Percentiles rank a stretch among this genome's conserved stretches.
phyloP scores from a whole-genome alignment of 371 early-diverging fungal genomes.

The Syncephalastrum sp. region DNA sequence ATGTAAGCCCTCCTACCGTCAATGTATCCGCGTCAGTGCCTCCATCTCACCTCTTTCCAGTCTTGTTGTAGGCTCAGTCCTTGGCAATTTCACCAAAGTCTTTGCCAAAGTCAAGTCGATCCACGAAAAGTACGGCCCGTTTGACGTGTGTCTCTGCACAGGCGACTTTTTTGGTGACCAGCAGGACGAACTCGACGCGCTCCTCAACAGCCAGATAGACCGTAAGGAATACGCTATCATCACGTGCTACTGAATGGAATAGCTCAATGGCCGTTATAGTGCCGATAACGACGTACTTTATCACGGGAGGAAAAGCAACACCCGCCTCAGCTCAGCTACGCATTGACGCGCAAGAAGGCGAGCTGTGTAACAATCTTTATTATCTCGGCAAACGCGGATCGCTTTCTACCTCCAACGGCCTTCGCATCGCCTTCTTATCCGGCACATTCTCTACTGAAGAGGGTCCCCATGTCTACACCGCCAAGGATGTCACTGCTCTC shows the following conservation, averaged over 20 bases:
- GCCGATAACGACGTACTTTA: slow-evolving; percentile 78
- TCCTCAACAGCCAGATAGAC: slow-evolving; percentile 56
- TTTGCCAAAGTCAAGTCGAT: slow-evolving; percentile 72
- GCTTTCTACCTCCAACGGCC: slow-evolving; percentile 68
- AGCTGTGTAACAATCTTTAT: slow-evolving; percentile 74
- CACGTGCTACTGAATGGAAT: no score
- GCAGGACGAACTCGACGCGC: slow-evolving; percentile 42
- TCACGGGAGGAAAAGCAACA: slow-evolving; percentile 59
- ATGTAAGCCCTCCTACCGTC: no score
- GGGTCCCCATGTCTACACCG: slow-evolving; percentile 3
- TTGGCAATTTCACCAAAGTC: slow-evolving; percentile 60
- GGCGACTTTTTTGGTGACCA: slow-evolving; percentile 79
- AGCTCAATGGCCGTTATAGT: slow-evolving; percentile 33
- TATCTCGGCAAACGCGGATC: slow-evolving; percentile 72
- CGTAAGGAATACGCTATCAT: slow-evolving; percentile 31
- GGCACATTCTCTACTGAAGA: slow-evolving; percentile 34
- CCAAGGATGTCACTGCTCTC: slow-evolving; percentile 21
- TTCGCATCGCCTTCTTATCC: slow-evolving; percentile 74
- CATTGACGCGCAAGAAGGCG: slow-evolving; percentile 63
- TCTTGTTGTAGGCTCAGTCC: slow-evolving; percentile 69
- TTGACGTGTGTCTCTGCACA: slow-evolving; percentile 73
- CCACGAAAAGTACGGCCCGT: slow-evolving; percentile 82
- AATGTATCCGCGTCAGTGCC: no score
- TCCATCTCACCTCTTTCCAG: slow-evolving; percentile 17
- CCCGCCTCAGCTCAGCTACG: slow-evolving; percentile 57